These are phyloP conservation scores for Pinus taeda DNA, from an alignment of 75 land plant species.

Conservation along the genomic window DNA sequence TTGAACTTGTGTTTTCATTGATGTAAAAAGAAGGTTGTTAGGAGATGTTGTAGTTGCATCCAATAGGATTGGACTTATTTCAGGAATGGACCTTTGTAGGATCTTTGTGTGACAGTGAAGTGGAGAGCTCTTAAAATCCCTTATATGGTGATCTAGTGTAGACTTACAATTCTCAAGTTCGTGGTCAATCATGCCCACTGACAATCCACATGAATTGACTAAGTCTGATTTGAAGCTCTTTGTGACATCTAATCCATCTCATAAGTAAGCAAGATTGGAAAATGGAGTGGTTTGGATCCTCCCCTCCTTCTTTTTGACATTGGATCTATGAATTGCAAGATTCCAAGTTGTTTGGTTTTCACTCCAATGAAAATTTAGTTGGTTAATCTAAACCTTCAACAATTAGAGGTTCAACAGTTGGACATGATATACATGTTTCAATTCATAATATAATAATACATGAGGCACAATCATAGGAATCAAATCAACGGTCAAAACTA, in stretches of 20 bases:
- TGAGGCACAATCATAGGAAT: slow-evolving; percentile 6
- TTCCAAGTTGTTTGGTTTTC: slow-evolving; percentile 43
- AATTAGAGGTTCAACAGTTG: slow-evolving; percentile 13
- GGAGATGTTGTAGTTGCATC: no score
- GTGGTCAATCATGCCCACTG: slow-evolving; percentile 3
- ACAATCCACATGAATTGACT: background rate
- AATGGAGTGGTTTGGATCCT: background rate
- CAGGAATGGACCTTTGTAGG: background rate
- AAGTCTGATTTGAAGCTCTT: background rate
- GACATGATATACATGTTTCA: slow-evolving; percentile 3
- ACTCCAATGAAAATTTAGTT: slow-evolving; percentile 14
- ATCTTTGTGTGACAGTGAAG: slow-evolving; percentile 1
- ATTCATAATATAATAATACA: background rate
- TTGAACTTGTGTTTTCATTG: no score
- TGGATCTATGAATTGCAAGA: background rate
- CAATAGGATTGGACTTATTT: no score
- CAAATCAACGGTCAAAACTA: slow-evolving; percentile 19
- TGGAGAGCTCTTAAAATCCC: background rate
- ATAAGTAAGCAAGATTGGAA: background rate
- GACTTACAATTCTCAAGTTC: slow-evolving; percentile 7
- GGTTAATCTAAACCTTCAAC: background rate
- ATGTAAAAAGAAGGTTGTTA: no score
- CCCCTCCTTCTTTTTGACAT: background rate
- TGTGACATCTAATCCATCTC: background rate
- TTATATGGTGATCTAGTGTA: background rate